These are phyloP conservation scores for Solanum chaucha DNA, from an alignment of 257 asterid species.

Conservation along the genomic window DNA sequence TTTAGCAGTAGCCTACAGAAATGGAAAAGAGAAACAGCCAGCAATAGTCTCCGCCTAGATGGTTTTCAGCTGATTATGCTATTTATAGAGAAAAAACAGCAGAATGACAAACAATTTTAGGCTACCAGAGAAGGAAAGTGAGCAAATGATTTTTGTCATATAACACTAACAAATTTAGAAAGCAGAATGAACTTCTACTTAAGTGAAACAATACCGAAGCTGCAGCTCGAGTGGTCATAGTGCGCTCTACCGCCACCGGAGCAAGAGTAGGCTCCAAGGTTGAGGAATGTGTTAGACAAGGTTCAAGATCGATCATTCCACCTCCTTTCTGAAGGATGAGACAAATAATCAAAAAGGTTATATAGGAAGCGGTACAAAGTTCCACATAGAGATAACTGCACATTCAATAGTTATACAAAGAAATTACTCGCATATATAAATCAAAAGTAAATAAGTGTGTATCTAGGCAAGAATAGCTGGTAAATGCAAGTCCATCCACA, in stretches of 20 bases:
- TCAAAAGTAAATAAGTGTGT: not conserved
- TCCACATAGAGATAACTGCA: not conserved
- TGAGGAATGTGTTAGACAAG: slow-evolving; percentile 89
- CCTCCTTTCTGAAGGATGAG: slow-evolving; percentile 68
- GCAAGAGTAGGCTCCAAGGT: slow-evolving; percentile 98
- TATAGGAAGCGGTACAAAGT: not conserved
- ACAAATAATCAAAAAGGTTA: not conserved
- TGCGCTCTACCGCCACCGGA: slow-evolving; percentile 94
- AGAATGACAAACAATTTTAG: not conserved
- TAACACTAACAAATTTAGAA: not conserved
- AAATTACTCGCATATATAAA: not conserved
- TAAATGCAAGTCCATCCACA: not conserved
- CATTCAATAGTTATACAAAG: not conserved
- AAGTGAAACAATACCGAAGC: slow-evolving; percentile 59
- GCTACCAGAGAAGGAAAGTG: not conserved
- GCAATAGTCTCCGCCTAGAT: not conserved
- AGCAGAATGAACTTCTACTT: not conserved
- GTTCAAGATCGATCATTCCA: slow-evolving; percentile 77
- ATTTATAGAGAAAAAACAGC: not conserved
- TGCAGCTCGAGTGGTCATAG: slow-evolving; percentile 97
- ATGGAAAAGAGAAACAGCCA: not conserved
- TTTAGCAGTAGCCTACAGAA: not conserved
- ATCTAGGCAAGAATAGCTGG: not conserved
- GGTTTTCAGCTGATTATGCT: not conserved
- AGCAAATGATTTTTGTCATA: not conserved